Conservation (phyloP, 1,139 yeast species). For the Pichia sp. region DNA sequence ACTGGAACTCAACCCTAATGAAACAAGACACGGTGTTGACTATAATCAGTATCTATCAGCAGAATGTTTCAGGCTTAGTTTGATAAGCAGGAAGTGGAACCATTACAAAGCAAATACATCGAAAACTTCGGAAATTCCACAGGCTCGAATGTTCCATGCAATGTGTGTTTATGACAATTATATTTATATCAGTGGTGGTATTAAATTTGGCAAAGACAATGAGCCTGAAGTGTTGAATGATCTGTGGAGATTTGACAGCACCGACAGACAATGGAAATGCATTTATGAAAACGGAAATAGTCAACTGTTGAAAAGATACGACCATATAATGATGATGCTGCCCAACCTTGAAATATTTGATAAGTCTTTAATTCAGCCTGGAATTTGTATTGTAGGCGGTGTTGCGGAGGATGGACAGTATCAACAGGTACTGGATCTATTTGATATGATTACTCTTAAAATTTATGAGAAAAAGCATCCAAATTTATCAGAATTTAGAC, state of each 20-base stretch:
- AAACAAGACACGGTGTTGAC: constrained; percentile 7
- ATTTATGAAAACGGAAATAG: constrained; percentile 35
- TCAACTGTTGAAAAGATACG: constrained; percentile 39
- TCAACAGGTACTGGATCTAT: constrained; percentile 44
- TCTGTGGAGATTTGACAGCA: constrained; percentile 60
- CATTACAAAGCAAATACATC: constrained; percentile 28
- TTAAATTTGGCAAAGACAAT: constrained; percentile 32
- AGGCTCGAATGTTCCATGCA: constrained; percentile 58
- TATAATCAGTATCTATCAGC: constrained; percentile 30
- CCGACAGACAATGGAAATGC: constrained; percentile 47
- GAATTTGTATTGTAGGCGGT: constrained; percentile 61
- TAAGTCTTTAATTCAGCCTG: constrained; percentile 43
- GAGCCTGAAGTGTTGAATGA: constrained; percentile 52
- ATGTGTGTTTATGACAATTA: constrained; percentile 46
- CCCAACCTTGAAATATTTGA: constrained; percentile 41
- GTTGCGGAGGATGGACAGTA: constrained; percentile 40
- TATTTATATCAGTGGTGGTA: constrained; percentile 61
- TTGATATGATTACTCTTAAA: constrained; percentile 45
- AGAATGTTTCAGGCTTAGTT: constrained; percentile 49
- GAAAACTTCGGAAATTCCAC: constrained; percentile 31
- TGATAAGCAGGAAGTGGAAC: constrained; percentile 55
- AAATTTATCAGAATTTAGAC: constrained; percentile 3
- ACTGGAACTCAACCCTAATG: constrained; percentile 6
- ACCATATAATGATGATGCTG: constrained; percentile 48
- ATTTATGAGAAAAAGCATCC: constrained; percentile 36